A percentile compares a stretch with the other conserved stretches of the same genome.
Evolutionary conservation across 2,329 filamentous ascomycete genomes (phyloP).

Genomic region (Penicillium digitatum): DNA sequence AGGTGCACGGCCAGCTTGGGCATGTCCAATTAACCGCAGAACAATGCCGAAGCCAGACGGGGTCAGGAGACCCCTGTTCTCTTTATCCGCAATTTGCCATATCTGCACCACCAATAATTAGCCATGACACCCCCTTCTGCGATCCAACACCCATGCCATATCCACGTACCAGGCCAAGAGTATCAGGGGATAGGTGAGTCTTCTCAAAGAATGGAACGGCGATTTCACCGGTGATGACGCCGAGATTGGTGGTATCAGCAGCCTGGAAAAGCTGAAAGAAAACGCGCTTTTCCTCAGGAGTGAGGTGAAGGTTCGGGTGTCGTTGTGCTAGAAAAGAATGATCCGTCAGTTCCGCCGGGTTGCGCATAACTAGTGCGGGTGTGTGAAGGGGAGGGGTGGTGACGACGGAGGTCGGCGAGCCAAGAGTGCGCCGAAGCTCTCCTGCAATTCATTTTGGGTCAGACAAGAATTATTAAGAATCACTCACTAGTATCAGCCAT

Average conservation of each 20-base stretch:
- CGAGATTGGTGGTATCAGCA: slow-evolving; percentile 85
- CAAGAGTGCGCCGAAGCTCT: slow-evolving; percentile 16
- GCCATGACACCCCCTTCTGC: neutral
- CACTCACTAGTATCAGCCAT: slow-evolving; percentile 37
- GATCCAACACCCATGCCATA: neutral
- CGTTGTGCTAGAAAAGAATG: slow-evolving; percentile 26
- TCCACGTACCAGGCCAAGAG: slow-evolving; percentile 74
- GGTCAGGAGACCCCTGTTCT: slow-evolving; percentile 91
- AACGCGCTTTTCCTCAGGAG: slow-evolving; percentile 84
- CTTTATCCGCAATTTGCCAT: slow-evolving; percentile 97
- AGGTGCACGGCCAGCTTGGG: slow-evolving; percentile 80
- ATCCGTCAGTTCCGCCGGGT: slow-evolving; percentile 27
- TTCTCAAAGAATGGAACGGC: slow-evolving; percentile 98
- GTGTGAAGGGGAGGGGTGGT: slow-evolving; percentile 9
- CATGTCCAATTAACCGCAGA: slow-evolving; percentile 89
- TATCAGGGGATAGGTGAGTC: slow-evolving; percentile 78
- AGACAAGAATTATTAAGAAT: neutral
- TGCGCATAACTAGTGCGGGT: neutral
- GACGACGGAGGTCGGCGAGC: slow-evolving; percentile 19
- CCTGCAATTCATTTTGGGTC: neutral
- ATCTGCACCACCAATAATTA: slow-evolving; percentile 57
- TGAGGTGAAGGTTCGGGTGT: slow-evolving; percentile 74
- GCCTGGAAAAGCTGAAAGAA: slow-evolving; percentile 91
- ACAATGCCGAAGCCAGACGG: slow-evolving; percentile 91
- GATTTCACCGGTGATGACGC: slow-evolving; percentile 91